phyloP scores from a whole-genome alignment of 2,329 filamentous ascomycete species.

The Fusarium domesticum region DNA sequence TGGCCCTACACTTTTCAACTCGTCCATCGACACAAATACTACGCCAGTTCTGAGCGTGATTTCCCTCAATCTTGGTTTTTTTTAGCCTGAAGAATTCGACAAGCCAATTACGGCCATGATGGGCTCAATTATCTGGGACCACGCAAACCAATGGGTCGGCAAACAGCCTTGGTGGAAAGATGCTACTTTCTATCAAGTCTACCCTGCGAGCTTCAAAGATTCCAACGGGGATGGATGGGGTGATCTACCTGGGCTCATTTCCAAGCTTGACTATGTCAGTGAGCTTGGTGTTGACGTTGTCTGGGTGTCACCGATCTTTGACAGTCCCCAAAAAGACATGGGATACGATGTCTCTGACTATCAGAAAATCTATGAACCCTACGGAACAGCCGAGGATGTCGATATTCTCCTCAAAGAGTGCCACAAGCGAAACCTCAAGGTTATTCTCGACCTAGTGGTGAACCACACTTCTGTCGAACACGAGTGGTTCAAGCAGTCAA shows the following conservation, averaged over 20 bases:
- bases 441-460: constrained; percentile 70
- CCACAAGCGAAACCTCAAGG: constrained; percentile 59
- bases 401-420: constrained; percentile 59
- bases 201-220: constrained; percentile 58
- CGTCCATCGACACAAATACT: too few species aligned
- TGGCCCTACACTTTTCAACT: too few species aligned
- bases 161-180: constrained; percentile 46
- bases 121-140: constrained; percentile 34
- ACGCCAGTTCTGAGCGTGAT: too few species aligned
- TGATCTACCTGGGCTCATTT: constrained; percentile 62
- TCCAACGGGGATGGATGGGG: constrained; percentile 61
- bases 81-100: background rate
- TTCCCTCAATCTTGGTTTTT: too few species aligned
- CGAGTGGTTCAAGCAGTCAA: constrained; percentile 56
- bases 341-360: constrained; percentile 73
- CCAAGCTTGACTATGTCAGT: constrained; percentile 61
- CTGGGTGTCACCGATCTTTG: constrained; percentile 54
- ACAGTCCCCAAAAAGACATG: constrained; percentile 64
- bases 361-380: constrained; percentile 61
- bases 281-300: constrained; percentile 61
- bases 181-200: constrained; percentile 50
- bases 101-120: constrained; percentile 21
- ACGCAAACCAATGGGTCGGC: constrained; percentile 31
- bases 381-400: constrained; percentile 65
- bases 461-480: constrained; percentile 64